These are phyloP conservation scores for Aspergillus pseudoviridinutans DNA, from an alignment of 2,329 filamentous ascomycete species.

Conservation along the genomic window DNA sequence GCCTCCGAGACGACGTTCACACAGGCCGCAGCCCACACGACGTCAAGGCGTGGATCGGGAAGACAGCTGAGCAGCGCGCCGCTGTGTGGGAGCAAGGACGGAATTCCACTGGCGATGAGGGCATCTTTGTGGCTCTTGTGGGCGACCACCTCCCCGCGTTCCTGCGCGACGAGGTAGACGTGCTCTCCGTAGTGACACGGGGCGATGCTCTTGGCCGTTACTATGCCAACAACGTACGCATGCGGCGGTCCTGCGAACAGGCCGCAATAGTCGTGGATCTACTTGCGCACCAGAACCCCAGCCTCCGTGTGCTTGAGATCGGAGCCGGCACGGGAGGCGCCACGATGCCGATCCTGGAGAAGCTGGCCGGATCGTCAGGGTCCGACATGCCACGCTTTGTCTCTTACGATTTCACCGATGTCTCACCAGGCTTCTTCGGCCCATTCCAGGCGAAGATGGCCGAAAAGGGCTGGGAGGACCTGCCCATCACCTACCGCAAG, in stretches of 20 bases:
- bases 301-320: slow-evolving; percentile 2
- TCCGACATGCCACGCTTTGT: neutral
- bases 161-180: neutral
- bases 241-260: neutral
- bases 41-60: too few species aligned
- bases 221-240: neutral
- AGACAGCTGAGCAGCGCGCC: too few species aligned
- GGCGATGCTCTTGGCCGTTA: neutral
- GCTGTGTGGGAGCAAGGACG: too few species aligned
- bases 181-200: neutral
- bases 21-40: too few species aligned
- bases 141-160: neutral
- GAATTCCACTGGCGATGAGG: too few species aligned
- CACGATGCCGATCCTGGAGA: slow-evolving; percentile 2
- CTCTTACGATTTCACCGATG: neutral
- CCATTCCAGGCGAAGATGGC: neutral
- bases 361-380: neutral
- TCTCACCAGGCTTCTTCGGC: neutral
- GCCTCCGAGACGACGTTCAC: too few species aligned
- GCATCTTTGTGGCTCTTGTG: neutral
- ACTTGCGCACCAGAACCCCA: slow-evolving; percentile 9
- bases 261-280: neutral
- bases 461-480: neutral
- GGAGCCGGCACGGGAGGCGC: slow-evolving; percentile 2
- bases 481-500: neutral